Base-by-base conservation (phyloP, 345 rosid species). In the Erucastrum elatum region DNA sequence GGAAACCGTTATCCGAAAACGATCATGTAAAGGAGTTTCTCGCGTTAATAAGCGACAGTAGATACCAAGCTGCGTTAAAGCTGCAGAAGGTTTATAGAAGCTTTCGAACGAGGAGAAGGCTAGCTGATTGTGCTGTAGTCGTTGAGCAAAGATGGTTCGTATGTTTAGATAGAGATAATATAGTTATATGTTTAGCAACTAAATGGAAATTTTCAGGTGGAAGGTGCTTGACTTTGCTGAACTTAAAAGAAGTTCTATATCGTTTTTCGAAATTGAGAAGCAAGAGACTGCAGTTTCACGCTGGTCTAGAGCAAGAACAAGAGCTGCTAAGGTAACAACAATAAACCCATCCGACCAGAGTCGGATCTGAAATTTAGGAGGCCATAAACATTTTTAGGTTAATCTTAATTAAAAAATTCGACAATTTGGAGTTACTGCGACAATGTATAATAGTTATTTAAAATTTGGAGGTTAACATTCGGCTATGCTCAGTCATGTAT, bases 131-230 rank as follows among this genome's bases (percentile, higher is more conserved):
- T 67, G 98, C 97, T 9, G 97, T 94, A 71, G 81, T 90, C 9
- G 98, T 84, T 60, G 98, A 94, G 84, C 97, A 94, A 76, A 88
- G 90, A 94, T 94, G 98, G 97, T 92, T 71, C 5, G 87, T 84
- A 13, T 4, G 13, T 74, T 13, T 25, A 6, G n/a, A 15, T 37
- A 15, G 29, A 15, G 33, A 1, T 1, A 35, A 16, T 6, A 13
- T 13, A 34, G 0, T 56, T 64, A 26, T 58, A 8, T 53, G 63
- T 58, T 37, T 76, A 65, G 76, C 65, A 5, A 70, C 62, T 74
- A 13, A 29, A 51, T 21, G 59, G 49, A 56, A 33, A 51, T 83
- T 56, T 82, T 21, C 21, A 92, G 97, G 97, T 92, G 97, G 97
- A 93, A 90, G 76, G 81, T 92, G 69, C 87, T 94, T 71, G 98